Conservation (phyloP, 805 yeast genomes). For the Danielozyma ontarioensis region DNA sequence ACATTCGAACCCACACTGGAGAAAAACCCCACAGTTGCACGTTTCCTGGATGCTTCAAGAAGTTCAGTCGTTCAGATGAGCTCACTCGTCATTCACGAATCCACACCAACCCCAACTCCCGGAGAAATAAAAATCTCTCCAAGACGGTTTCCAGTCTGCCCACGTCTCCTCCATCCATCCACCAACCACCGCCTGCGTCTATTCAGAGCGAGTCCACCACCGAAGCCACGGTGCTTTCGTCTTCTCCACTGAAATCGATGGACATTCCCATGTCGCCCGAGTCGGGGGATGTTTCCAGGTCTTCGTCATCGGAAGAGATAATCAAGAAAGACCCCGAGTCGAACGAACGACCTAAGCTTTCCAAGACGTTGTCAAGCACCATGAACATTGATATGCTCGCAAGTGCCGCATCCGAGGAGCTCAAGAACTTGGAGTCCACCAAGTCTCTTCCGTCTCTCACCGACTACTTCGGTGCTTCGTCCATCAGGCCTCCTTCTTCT, state of each 20-base stretch:
- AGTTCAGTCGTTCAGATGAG: conserved; percentile 79
- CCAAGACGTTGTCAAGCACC: conserved; percentile 4
- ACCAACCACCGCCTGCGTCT: neutral
- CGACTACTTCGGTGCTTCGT: conserved; percentile 35
- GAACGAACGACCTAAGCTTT: neutral
- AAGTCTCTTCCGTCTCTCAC: conserved; percentile 50
- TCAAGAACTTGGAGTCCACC: conserved; percentile 33
- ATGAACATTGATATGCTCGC: conserved; percentile 49
- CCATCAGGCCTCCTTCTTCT: neutral
- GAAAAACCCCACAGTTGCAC: conserved; percentile 86
- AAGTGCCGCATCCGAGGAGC: conserved; percentile 51
- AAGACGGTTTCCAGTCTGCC: conserved; percentile 1
- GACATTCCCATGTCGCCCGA: neutral
- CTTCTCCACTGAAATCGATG: neutral
- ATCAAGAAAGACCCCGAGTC: too few species aligned
- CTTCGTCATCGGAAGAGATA: neutral
- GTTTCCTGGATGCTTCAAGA: conserved; percentile 77
- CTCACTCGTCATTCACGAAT: conserved; percentile 80
- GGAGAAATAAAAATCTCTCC: conserved; percentile 32
- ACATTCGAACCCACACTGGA: conserved; percentile 89
- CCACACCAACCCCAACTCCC: conserved; percentile 55
- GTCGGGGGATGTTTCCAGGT: neutral
- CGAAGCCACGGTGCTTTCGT: neutral
- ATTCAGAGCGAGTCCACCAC: neutral
- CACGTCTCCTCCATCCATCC: neutral